Percentiles rank a stretch among this genome's conserved stretches.
Conservation (phyloP, 148 eudicot species). For the Fallopia convolvulus region DNA sequence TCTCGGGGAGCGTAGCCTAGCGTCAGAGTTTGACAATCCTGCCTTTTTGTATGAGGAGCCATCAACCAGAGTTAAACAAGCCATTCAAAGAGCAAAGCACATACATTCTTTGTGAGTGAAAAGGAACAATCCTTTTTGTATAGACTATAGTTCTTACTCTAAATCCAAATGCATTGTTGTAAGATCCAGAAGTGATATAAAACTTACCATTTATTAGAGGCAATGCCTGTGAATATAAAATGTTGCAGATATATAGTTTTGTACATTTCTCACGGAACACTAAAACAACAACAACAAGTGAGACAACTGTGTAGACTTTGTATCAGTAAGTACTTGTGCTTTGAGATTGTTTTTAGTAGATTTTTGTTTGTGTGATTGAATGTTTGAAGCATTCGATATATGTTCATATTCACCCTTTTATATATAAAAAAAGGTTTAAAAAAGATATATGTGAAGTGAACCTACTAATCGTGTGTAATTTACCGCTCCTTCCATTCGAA, state of each 20-base stretch:
- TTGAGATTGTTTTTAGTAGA: too few relatives aligned
- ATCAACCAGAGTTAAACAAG: constrained; percentile 55
- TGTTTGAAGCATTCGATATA: too few relatives aligned
- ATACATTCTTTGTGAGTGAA: constrained; percentile 57
- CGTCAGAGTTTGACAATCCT: constrained; percentile 61
- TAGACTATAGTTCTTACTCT: neutral
- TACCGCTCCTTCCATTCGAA: too few relatives aligned
- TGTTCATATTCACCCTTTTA: too few relatives aligned
- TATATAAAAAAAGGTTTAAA: too few relatives aligned
- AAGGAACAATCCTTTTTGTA: neutral
- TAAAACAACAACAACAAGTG: too few relatives aligned
- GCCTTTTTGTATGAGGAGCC: constrained; percentile 80
- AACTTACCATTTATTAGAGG: neutral
- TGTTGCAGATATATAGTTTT: neutral
- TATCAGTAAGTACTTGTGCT: too few relatives aligned
- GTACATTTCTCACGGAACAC: neutral
- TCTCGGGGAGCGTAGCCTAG: constrained; percentile 72
- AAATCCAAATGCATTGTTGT: neutral
- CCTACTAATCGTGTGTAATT: too few relatives aligned
- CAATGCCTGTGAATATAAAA: too few relatives aligned
- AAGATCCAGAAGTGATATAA: neutral
- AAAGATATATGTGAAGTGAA: too few relatives aligned
- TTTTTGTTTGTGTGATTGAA: too few relatives aligned
- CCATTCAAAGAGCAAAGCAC: constrained; percentile 59
- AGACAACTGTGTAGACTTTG: too few relatives aligned